phyloP scores from a whole-genome alignment of 2,329 filamentous ascomycete species.

The Simplicillium sp. region DNA sequence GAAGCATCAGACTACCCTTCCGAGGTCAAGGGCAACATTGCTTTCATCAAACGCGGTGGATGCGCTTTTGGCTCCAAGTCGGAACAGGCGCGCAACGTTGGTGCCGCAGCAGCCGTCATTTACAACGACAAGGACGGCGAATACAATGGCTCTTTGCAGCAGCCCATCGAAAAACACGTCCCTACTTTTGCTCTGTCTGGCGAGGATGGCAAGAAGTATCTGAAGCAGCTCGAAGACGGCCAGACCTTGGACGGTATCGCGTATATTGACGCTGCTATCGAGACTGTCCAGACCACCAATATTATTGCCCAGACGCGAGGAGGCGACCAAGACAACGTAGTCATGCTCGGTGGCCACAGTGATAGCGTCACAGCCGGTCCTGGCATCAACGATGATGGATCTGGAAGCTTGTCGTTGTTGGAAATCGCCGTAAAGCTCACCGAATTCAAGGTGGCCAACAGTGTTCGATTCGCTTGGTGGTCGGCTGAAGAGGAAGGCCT shows the following conservation, averaged over 20 bases:
- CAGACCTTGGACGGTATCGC: constrained; percentile 42
- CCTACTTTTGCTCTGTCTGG: constrained; percentile 60
- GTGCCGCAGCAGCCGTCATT: constrained; percentile 61
- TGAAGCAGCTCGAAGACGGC: constrained; percentile 43
- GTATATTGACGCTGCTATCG: constrained; percentile 49
- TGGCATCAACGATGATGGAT: constrained; percentile 73
- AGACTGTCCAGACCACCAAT: constrained; percentile 45
- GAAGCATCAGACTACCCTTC: constrained; percentile 52
- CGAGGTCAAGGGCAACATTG: constrained; percentile 52
- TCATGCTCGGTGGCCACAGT: constrained; percentile 56
- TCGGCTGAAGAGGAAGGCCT: constrained; percentile 58
- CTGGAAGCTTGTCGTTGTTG: constrained; percentile 52
- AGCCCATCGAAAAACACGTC: constrained; percentile 47
- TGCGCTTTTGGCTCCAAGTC: constrained; percentile 69
- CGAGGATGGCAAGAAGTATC: constrained; percentile 45
- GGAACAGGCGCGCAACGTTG: constrained; percentile 54
- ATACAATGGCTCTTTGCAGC: constrained; percentile 60
- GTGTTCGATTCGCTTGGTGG: constrained; percentile 61
- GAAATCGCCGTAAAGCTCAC: constrained; percentile 52
- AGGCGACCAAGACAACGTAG: constrained; percentile 53
- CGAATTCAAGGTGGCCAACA: constrained; percentile 51
- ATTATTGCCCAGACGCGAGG: constrained; percentile 52
- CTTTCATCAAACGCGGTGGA: constrained; percentile 58
- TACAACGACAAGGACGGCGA: constrained; percentile 61
- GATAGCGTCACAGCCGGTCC: constrained; percentile 55